Conservation (phyloP, 352 stramenopile species). For the Pythium dissimile region DNA sequence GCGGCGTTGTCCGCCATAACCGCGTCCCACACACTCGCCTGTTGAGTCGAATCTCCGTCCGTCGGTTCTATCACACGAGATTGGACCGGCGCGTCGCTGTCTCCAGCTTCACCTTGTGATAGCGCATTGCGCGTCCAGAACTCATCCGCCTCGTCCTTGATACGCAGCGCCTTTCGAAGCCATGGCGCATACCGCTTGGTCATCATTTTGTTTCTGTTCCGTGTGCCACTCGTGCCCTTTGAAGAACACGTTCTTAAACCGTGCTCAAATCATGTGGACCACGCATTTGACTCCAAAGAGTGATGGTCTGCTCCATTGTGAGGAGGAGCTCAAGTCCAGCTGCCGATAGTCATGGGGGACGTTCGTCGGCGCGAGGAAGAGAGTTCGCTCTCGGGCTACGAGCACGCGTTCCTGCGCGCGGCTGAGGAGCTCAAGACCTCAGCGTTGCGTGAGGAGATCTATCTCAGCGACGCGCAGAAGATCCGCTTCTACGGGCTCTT, state of each 20-base stretch:
- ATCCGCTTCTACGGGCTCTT: constrained; percentile 75
- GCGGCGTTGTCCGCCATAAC: constrained; percentile 30
- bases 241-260: neutral
- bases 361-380: constrained; percentile 31
- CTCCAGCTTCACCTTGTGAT: no score
- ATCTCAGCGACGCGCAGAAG: constrained; percentile 64
- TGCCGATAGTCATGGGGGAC: neutral
- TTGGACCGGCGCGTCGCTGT: no score
- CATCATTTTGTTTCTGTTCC: neutral
- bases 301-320: constrained; percentile 8
- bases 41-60: neutral
- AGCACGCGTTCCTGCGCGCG: constrained; percentile 43
- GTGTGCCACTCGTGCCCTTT: constrained; percentile 6
- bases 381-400: constrained; percentile 45
- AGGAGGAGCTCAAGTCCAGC: neutral
- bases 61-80: neutral
- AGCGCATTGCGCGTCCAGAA: constrained; percentile 6
- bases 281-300: neutral
- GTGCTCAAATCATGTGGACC: constrained; percentile 6
- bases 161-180: constrained; percentile 36
- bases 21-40: constrained; percentile 30
- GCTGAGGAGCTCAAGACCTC: constrained; percentile 38
- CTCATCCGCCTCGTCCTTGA: constrained; percentile 11
- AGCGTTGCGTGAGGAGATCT: constrained; percentile 22
- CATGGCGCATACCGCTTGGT: constrained; percentile 52